Conservation (phyloP, 768 basidiomycete species). For the Astraeus odoratus region DNA sequence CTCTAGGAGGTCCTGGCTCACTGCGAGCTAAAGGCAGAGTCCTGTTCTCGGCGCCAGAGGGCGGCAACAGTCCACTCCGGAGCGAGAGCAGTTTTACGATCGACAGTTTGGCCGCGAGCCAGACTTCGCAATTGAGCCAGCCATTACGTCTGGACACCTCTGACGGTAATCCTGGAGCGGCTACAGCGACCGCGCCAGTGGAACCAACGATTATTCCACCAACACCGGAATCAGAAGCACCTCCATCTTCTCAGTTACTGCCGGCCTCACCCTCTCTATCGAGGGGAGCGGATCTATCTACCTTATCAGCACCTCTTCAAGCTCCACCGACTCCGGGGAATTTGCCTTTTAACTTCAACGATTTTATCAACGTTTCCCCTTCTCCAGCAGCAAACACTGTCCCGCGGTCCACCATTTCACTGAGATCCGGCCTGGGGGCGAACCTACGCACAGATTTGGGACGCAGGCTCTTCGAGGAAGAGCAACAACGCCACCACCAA, state of each 20-base stretch:
- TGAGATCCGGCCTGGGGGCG: conserved; percentile 33
- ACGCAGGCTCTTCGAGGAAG: conserved; percentile 64
- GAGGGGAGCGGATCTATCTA: conserved; percentile 12
- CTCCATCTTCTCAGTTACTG: conserved; percentile 19
- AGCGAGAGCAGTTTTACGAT: conserved; percentile 22
- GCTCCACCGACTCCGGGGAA: conserved; percentile 31
- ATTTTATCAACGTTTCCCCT: conserved; percentile 70
- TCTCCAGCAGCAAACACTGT: conserved; percentile 41
- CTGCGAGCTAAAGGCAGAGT: conserved; percentile 62
- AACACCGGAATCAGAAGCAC: conserved; percentile 22
- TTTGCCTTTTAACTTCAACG: conserved; percentile 55
- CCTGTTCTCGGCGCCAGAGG: conserved; percentile 49
- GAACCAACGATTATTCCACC: conserved; percentile 29
- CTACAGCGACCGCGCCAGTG: conserved; percentile 21
- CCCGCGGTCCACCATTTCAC: conserved; percentile 25
- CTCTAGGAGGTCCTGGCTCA: conserved; percentile 39
- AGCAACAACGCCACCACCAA: conserved; percentile 43
- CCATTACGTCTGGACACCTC: conserved; percentile 12
- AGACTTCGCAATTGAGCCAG: conserved; percentile 18
- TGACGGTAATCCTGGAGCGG: conserved; percentile 10
- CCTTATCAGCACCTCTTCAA: conserved; percentile 21
- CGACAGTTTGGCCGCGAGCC: conserved; percentile 21
- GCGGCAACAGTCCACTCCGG: conserved; percentile 19
- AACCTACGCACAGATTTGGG: conserved; percentile 60
- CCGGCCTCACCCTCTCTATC: conserved; percentile 21